Conservation (phyloP, 495 filamentous ascomycete genomes). For the Daldinia loculata region DNA sequence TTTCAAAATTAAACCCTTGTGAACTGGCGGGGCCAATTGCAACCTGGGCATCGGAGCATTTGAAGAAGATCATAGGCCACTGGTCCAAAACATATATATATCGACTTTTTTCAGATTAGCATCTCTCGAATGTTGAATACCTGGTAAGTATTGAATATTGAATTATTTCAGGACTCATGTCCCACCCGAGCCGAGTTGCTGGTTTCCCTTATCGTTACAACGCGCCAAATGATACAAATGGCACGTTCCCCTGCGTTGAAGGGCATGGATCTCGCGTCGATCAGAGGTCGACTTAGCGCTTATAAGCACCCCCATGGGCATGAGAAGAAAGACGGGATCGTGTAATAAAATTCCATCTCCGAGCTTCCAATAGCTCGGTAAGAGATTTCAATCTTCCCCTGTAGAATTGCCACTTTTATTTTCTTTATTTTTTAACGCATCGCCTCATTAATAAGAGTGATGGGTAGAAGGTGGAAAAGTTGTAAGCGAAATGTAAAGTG, state of each 20-base stretch:
- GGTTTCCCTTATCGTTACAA: conserved; percentile 35
- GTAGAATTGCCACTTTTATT: not conserved
- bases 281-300: conserved; percentile 29
- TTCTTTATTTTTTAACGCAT: not conserved
- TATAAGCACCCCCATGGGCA: conserved; percentile 8
- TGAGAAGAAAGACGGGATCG: not conserved
- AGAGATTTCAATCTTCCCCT: not conserved
- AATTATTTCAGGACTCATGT: conserved; percentile 29
- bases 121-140: conserved; percentile 5
- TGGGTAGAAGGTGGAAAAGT: not conserved
- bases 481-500: not conserved
- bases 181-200: conserved; percentile 36
- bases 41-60: conserved; percentile 29
- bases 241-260: conserved; percentile 39
- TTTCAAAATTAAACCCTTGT: conserved; percentile 15
- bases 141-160: conserved; percentile 1
- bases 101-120: conserved; percentile 33
- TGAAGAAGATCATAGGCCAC: conserved; percentile 25
- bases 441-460: too few relatives aligned
- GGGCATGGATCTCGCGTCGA: conserved; percentile 32
- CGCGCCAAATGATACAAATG: conserved; percentile 40
- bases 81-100: not conserved
- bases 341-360: conserved; percentile 8
- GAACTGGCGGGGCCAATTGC: conserved; percentile 33
- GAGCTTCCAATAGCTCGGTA: conserved; percentile 4